These are phyloP conservation scores for Naganishia albida DNA, from an alignment of 1,284 basidiomycete species.

Conservation along the genomic window DNA sequence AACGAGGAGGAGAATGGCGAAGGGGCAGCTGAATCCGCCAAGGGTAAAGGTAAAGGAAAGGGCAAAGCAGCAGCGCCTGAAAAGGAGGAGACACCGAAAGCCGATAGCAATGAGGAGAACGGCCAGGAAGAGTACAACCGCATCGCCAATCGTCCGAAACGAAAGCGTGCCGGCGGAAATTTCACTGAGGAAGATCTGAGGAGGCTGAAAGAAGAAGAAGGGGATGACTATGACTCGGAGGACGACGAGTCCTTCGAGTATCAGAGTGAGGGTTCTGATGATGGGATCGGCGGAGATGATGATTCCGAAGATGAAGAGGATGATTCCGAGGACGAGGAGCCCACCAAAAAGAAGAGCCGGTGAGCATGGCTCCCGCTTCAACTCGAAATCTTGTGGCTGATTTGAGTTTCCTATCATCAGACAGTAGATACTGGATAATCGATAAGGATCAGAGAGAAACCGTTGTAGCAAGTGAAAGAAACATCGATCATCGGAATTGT, in stretches of 20 bases:
- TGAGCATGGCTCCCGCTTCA: not conserved
- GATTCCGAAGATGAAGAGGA: constrained; percentile 12
- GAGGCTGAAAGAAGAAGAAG: constrained; percentile 23
- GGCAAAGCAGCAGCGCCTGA: constrained; percentile 35
- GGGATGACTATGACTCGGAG: constrained; percentile 36
- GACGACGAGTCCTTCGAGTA: constrained; percentile 36
- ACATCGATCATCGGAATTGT: too few relatives aligned
- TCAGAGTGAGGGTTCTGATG: too few relatives aligned
- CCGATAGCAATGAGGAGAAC: constrained; percentile 1
- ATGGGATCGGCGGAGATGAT: not conserved
- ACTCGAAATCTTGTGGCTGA: too few relatives aligned
- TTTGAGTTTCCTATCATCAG: too few relatives aligned
- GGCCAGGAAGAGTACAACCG: constrained; percentile 9
- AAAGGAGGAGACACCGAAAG: constrained; percentile 12
- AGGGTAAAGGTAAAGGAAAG: constrained; percentile 34
- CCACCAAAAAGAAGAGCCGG: constrained; percentile 25
- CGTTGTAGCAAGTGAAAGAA: too few relatives aligned
- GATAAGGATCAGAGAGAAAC: too few relatives aligned
- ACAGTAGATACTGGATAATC: too few relatives aligned
- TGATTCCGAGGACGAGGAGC: not conserved
- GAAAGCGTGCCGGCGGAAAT: constrained; percentile 17
- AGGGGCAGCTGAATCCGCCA: constrained; percentile 26
- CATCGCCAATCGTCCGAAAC: constrained; percentile 22
- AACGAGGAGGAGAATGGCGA: constrained; percentile 32
- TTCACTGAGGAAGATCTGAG: constrained; percentile 19